Evolutionary conservation across 176 grass and related monocot species (phyloP), one percentile per base, ranked within the genome.

Genomic region (Oryza australiensis): DNA sequence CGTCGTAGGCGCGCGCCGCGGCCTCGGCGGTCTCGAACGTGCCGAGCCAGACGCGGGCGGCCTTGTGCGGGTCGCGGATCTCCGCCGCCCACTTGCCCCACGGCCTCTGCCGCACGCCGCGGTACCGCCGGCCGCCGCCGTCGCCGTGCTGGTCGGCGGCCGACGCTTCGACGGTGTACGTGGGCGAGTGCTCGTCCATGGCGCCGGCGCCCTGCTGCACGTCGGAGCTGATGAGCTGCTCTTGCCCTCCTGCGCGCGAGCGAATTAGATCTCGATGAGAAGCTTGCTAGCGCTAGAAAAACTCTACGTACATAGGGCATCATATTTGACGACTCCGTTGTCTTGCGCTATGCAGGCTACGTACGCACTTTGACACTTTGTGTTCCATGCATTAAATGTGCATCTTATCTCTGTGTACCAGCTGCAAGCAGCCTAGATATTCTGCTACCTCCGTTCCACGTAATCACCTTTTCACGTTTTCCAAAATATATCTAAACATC

Each of bases 11-110:
- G 26, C 93, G 86, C 70, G 96, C 96, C 13, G 96, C 96, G 20
- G 89, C 96, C 79, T 98, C 96, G 40, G 96, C 93, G 13, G 93
- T 98, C 20, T 95, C 93, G 80, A 98, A 98, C 7, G 96, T 98
- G 81, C 96, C 96, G 29, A 98, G 93, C 93, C 96, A 98, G 0
- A 98, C 93, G 62, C 96, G 93, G 11, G 82, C 82, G 9, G 96
- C 96, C 91, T 93, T 93, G 79, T 93, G 91, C 65, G 96, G 96
- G 68, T 99, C 93, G 2, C 96, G 87, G 87, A 99, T 99, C 89
- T 99, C 96, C 74, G 96, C 96, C 57, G 96, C 96, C 93, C 91
- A 99, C 86, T 99, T 99, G 28, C 96, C 96, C 96, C 96, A 98
- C 55, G 96, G 96, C 74, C 96, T 43, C 89, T 93, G 96, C 66